Percentiles rank a stretch among this genome's conserved stretches.
phyloP scores from a whole-genome alignment of 192 early-diverging fungal species.

The Coemansia reversa region DNA sequence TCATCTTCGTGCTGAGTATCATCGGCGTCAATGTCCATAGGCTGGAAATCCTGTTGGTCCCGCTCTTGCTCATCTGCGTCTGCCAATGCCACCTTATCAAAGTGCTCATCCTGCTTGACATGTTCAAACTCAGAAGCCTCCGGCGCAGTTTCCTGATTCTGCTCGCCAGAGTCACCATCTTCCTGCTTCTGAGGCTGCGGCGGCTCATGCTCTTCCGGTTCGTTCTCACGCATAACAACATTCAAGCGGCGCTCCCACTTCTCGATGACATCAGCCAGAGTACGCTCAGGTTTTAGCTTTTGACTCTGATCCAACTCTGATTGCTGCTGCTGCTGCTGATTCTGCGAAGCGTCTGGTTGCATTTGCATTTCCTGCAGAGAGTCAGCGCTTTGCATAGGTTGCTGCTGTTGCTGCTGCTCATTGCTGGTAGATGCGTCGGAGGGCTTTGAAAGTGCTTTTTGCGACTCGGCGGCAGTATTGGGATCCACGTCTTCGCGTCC shows the following conservation, averaged over 20 bases:
- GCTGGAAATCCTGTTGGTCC: constrained; percentile 52
- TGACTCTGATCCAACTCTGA: constrained; percentile 32
- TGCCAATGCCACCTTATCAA: constrained; percentile 62
- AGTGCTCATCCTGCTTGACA: constrained; percentile 73
- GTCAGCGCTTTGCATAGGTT: constrained; percentile 8
- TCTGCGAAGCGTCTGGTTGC: constrained; percentile 9
- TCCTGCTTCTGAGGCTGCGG: constrained; percentile 41
- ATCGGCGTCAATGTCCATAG: constrained; percentile 65
- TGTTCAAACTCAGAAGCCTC: constrained; percentile 53
- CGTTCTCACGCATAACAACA: constrained; percentile 60
- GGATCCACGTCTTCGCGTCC: constrained; percentile 47
- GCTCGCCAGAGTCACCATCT: constrained; percentile 44
- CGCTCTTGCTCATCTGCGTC: constrained; percentile 64
- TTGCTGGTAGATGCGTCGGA: constrained; percentile 26
- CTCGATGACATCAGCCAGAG: constrained; percentile 88
- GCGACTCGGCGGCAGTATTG: constrained; percentile 37
- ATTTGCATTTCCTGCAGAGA: constrained; percentile 25
- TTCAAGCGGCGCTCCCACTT: constrained; percentile 89
- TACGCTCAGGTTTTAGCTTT: constrained; percentile 73
- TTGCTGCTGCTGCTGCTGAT: constrained; percentile 10
- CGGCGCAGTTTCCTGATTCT: constrained; percentile 15
- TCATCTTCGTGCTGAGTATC: constrained; percentile 55
- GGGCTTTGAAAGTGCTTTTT: constrained; percentile 33
- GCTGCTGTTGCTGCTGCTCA: constrained; percentile 26
- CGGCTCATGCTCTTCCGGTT: constrained; percentile 53